Evolutionary conservation across 306 rosid genomes (phyloP).

Genomic region (Biancaea sappan): DNA sequence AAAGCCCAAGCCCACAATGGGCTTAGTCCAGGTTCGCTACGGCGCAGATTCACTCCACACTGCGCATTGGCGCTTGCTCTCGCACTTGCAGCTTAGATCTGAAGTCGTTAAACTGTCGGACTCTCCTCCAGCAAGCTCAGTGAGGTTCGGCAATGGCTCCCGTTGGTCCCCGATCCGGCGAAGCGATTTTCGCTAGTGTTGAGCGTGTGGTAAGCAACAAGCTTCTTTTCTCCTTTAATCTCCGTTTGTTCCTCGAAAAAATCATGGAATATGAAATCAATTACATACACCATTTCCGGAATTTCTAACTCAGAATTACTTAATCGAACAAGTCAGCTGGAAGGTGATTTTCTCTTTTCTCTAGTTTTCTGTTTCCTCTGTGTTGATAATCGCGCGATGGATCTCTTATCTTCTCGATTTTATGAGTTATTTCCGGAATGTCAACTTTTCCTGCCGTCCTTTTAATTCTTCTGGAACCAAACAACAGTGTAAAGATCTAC

Average conservation of each 20-base stretch:
- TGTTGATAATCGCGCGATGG: neutral
- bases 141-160: slow-evolving; percentile 69
- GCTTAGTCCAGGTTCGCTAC: neutral
- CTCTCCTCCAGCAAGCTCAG: slow-evolving; percentile 22
- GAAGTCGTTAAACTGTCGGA: neutral
- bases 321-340: neutral
- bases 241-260: slow-evolving; percentile 29
- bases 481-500: neutral
- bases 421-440: neutral
- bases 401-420: neutral
- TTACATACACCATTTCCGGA: neutral
- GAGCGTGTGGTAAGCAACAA: slow-evolving; percentile 81
- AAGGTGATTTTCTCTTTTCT: neutral
- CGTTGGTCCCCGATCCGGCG: slow-evolving; percentile 90
- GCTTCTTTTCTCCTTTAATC: neutral
- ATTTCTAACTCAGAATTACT: neutral
- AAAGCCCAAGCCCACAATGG: neutral
- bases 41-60: neutral
- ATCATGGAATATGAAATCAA: neutral
- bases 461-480: neutral
- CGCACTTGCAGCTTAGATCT: neutral
- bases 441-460: neutral
- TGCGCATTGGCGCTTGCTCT: neutral
- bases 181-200: slow-evolving; percentile 85
- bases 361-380: neutral